phyloP scores from a whole-genome alignment of 306 rosid genomes.

The Trifolium fragiferum region DNA sequence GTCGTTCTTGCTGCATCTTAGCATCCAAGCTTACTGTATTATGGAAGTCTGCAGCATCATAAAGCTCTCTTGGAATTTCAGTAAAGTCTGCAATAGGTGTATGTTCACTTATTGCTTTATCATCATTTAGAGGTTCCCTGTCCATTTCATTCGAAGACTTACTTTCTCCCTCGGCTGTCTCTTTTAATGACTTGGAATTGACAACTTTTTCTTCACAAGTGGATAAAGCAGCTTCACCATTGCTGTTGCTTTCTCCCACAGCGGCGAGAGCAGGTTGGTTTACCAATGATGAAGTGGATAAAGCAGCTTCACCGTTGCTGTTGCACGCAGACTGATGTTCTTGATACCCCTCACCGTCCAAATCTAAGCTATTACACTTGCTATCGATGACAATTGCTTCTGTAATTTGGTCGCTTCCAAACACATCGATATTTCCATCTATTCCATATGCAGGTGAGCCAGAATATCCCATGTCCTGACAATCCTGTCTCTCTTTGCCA shows the following conservation, averaged over 20 bases:
- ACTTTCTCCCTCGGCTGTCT: conserved; percentile 26
- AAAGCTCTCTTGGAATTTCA: conserved; percentile 44
- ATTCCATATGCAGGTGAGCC: conserved; percentile 41
- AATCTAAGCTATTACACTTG: conserved; percentile 42
- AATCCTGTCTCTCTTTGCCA: conserved; percentile 37
- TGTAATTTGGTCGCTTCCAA: conserved; percentile 21
- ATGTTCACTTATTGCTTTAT: conserved; percentile 34
- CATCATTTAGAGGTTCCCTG: conserved; percentile 38
- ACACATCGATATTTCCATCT: conserved; percentile 41
- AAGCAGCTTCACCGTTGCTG: conserved; percentile 40
- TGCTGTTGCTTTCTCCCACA: conserved; percentile 24
- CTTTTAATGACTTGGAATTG: conserved; percentile 27
- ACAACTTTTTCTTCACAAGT: conserved; percentile 31
- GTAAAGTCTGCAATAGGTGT: conserved; percentile 22
- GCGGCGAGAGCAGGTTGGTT: conserved; percentile 40
- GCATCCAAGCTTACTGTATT: conserved; percentile 33
- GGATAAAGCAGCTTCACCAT: conserved; percentile 43
- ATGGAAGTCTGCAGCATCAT: conserved; percentile 38
- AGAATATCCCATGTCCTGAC: conserved; percentile 33
- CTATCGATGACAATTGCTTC: conserved; percentile 35
- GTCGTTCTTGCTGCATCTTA: conserved; percentile 45
- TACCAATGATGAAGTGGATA: conserved; percentile 42
- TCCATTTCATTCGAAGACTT: conserved; percentile 25
- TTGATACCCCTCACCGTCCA: conserved; percentile 50
- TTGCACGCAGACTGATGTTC: conserved; percentile 38